phyloP scores from a whole-genome alignment of 2,329 filamentous ascomycete species.

The Leptographium procerum region DNA sequence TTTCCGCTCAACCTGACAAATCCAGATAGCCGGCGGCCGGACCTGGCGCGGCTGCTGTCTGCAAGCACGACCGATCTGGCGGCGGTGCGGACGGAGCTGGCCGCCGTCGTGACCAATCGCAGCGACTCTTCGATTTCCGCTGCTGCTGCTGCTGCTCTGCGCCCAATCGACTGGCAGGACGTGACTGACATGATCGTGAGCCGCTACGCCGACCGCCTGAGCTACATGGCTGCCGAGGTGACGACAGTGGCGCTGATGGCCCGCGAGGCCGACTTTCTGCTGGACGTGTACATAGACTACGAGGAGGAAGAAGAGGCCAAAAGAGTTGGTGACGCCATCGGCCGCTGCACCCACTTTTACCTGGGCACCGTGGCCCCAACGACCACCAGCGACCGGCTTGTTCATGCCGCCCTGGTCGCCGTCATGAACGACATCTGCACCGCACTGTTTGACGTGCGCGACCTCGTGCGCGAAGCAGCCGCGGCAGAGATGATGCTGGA shows the following conservation, averaged over 20 bases:
- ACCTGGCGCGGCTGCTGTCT: neutral
- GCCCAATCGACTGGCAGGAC: neutral
- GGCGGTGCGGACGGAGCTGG: neutral
- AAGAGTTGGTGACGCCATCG: neutral
- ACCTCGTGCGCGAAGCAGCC: neutral
- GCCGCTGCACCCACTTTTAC: slow-evolving; percentile 2
- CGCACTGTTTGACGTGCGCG: neutral
- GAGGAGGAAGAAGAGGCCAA: neutral
- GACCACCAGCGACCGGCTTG: slow-evolving; percentile 1
- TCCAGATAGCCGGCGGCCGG: neutral
- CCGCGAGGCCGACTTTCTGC: neutral
- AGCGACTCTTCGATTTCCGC: no score
- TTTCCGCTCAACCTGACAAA: slow-evolving; percentile 4
- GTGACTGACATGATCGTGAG: slow-evolving; percentile 1
- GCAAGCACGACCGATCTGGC: neutral
- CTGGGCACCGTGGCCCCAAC: neutral
- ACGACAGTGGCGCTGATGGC: neutral
- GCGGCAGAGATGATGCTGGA: neutral
- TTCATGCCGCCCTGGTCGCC: slow-evolving; percentile 4
- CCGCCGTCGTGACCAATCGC: neutral
- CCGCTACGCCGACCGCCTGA: neutral
- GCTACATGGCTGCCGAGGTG: neutral
- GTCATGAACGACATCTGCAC: neutral
- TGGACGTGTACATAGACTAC: slow-evolving; percentile 2
- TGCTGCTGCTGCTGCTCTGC: neutral